Conservation (phyloP, 2,329 filamentous ascomycete species). For the Cytospora schulzeri region DNA sequence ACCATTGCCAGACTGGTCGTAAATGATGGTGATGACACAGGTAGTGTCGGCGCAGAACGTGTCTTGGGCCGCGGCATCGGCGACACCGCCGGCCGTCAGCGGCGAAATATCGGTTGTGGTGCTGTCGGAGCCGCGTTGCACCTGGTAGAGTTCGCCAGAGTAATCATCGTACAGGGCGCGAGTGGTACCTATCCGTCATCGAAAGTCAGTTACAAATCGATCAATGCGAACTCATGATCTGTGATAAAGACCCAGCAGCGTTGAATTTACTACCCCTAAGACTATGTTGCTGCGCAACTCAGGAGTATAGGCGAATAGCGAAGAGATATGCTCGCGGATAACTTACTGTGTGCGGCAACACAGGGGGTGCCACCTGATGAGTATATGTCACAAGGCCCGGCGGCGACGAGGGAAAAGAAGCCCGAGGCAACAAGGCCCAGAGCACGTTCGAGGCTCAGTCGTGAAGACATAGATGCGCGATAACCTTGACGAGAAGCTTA, state of each 20-base stretch:
- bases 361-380: conserved; percentile 61
- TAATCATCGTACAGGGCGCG: conserved; percentile 60
- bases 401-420: conserved; percentile 43
- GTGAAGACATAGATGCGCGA: conserved; percentile 23
- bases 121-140: conserved; percentile 56
- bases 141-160: conserved; percentile 59
- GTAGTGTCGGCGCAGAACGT: conserved; percentile 62
- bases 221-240: neutral
- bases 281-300: neutral
- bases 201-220: neutral
- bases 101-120: conserved; percentile 52
- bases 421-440: conserved; percentile 40
- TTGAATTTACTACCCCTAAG: neutral
- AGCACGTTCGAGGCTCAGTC: conserved; percentile 29
- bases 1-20: conserved; percentile 64
- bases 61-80: conserved; percentile 63
- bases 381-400: conserved; percentile 66
- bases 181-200: conserved; percentile 48
- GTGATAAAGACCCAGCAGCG: neutral
- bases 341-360: conserved; percentile 58
- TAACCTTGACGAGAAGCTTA: neutral
- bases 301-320: neutral
- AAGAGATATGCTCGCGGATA: neutral
- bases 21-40: conserved; percentile 65
- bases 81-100: conserved; percentile 60